Evolutionary conservation across 768 basidiomycete genomes (phyloP).

Genomic region (Trametes cubensis): DNA sequence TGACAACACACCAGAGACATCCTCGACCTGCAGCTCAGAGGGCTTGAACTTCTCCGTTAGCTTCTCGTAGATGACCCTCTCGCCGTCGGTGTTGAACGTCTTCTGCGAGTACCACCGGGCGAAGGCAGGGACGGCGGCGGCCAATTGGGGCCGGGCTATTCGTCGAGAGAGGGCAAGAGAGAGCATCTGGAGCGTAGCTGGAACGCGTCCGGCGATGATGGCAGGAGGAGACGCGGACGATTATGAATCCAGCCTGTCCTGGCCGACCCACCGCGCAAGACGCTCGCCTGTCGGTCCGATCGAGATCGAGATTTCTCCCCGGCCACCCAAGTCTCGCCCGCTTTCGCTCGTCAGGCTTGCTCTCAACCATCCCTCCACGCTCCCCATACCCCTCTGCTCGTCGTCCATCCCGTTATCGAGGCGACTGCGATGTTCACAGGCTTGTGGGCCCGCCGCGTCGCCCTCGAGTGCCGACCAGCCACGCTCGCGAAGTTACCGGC

Average conservation of each 20-base stretch:
- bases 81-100: constrained; percentile 51
- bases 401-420: neutral
- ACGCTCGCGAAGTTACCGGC: constrained; percentile 16
- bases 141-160: constrained; percentile 19
- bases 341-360: neutral
- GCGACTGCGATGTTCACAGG: constrained; percentile 18
- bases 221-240: constrained; percentile 8
- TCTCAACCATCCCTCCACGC: neutral
- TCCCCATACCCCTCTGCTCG: constrained; percentile 6
- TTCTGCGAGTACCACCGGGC: constrained; percentile 16
- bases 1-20: constrained; percentile 76
- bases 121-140: neutral
- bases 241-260: constrained; percentile 4
- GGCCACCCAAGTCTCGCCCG: neutral
- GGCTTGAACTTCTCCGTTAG: constrained; percentile 77
- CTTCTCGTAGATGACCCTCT: constrained; percentile 71
- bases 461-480: constrained; percentile 19
- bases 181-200: constrained; percentile 29
- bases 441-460: constrained; percentile 22
- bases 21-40: constrained; percentile 81
- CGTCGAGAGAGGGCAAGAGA: constrained; percentile 29
- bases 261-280: no score
- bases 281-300: no score
- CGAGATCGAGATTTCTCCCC: constrained; percentile 12
- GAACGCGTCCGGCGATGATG: neutral